Evolutionary conservation across 345 rosid species (phyloP).

Genomic region (Kernera saxatilis): DNA sequence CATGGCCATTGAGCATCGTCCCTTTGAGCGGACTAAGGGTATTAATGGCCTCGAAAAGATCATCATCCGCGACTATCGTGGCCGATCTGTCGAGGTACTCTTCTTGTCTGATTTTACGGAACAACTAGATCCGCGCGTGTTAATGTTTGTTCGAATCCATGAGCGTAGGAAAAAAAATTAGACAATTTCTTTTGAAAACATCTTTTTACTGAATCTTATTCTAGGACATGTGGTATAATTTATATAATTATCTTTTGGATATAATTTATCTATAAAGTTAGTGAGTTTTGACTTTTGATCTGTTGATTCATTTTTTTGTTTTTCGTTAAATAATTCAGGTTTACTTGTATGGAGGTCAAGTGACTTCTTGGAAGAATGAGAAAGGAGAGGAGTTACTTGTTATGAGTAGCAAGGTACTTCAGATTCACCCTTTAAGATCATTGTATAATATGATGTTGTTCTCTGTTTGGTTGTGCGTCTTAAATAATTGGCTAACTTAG

Average conservation of each 20-base stretch:
- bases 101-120: not conserved
- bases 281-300: not conserved
- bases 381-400: slow-evolving; percentile 75
- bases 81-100: slow-evolving; percentile 70
- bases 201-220: too few species aligned
- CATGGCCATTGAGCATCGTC: slow-evolving; percentile 14
- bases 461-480: not conserved
- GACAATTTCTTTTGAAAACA: too few species aligned
- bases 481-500: not conserved
- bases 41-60: slow-evolving; percentile 70
- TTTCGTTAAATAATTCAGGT: slow-evolving; percentile 35
- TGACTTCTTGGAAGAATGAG: slow-evolving; percentile 85
- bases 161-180: too few species aligned
- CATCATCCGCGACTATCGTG: slow-evolving; percentile 51
- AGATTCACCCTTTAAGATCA: not conserved
- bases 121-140: not conserved
- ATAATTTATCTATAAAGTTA: not conserved
- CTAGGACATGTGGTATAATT: too few species aligned
- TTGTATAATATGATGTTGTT: not conserved
- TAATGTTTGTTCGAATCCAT: too few species aligned
- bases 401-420: slow-evolving; percentile 65
- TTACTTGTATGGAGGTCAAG: slow-evolving; percentile 76
- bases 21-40: slow-evolving; percentile 51
- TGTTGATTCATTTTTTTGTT: not conserved
- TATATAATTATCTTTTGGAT: not conserved